Conservation (phyloP, 352 stramenopile genomes). For the Phytophthora lateralis region DNA sequence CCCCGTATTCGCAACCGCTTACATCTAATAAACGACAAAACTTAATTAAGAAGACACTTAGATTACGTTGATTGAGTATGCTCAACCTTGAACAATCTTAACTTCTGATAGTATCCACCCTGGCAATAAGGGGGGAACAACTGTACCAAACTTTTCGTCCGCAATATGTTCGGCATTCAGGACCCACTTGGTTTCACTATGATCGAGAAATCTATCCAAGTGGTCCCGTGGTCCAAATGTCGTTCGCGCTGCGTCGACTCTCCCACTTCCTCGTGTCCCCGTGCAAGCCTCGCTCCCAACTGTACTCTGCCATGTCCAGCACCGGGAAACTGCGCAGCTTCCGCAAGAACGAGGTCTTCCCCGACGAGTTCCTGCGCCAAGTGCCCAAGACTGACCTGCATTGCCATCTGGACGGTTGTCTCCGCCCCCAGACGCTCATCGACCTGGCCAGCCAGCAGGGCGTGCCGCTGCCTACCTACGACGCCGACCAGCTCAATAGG, state of each 20-base stretch:
- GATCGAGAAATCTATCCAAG: too few species aligned
- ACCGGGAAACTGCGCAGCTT: constrained; percentile 32
- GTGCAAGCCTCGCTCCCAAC: background rate
- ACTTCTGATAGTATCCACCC: too few species aligned
- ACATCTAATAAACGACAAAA: too few species aligned
- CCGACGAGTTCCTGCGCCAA: constrained; percentile 72
- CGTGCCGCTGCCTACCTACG: constrained; percentile 79
- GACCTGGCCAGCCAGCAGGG: constrained; percentile 76
- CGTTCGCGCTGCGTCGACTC: background rate
- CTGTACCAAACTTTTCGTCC: too few species aligned
- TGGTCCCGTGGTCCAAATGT: too few species aligned
- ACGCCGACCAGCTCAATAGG: constrained; percentile 55
- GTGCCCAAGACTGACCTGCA: constrained; percentile 88
- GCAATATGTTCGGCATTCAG: too few species aligned
- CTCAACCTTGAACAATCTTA: too few species aligned
- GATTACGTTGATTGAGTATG: too few species aligned
- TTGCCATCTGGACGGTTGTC: constrained; percentile 86
- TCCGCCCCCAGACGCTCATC: constrained; percentile 84
- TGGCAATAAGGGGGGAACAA: too few species aligned
- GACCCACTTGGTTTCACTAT: too few species aligned
- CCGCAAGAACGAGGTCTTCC: constrained; percentile 58
- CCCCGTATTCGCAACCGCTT: too few species aligned
- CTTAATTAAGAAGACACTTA: too few species aligned
- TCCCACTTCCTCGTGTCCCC: constrained; percentile 16
- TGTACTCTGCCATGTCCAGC: constrained; percentile 1